These are phyloP conservation scores for Forsythia viridissima DNA, from an alignment of 257 asterid species.

Conservation along the genomic window DNA sequence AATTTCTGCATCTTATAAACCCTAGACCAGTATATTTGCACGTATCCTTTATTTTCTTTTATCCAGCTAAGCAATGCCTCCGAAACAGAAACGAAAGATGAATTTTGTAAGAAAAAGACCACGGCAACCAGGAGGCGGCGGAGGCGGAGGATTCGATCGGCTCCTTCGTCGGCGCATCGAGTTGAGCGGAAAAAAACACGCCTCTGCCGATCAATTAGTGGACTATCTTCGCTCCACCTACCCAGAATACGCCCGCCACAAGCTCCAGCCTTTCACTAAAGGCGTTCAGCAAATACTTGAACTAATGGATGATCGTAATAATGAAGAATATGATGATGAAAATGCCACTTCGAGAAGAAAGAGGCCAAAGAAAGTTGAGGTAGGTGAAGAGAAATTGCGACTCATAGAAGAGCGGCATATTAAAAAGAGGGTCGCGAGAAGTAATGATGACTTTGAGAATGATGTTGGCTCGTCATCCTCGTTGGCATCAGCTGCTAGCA, in stretches of 20 bases:
- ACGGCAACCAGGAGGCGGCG: conserved; percentile 3
- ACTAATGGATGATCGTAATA: conserved; percentile 23
- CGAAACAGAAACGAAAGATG: not conserved
- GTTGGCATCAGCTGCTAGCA: conserved; percentile 29
- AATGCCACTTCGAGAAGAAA: conserved; percentile 15
- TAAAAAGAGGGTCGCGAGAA: conserved; percentile 19
- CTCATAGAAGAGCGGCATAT: conserved; percentile 52
- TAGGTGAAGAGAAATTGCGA: conserved; percentile 54
- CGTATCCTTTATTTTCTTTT: no score
- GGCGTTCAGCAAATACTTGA: conserved; percentile 37
- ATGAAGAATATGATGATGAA: conserved; percentile 17
- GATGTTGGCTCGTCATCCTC: conserved; percentile 46
- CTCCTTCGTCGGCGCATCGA: conserved; percentile 50
- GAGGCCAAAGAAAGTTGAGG: conserved; percentile 35
- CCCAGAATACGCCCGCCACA: conserved; percentile 53
- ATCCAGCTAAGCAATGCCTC: not conserved
- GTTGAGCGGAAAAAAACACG: conserved; percentile 26
- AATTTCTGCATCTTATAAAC: no score
- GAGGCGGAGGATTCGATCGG: conserved; percentile 30
- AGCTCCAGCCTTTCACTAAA: conserved; percentile 49
- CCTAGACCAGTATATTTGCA: not conserved
- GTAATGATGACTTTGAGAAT: conserved; percentile 15
- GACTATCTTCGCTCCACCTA: conserved; percentile 58
- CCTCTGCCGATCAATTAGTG: conserved; percentile 61
- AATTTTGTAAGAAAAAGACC: not conserved